Percentiles rank a stretch among this genome's conserved stretches.
phyloP scores from a whole-genome alignment of 2,329 filamentous ascomycete species.

The Cadophora sp. region DNA sequence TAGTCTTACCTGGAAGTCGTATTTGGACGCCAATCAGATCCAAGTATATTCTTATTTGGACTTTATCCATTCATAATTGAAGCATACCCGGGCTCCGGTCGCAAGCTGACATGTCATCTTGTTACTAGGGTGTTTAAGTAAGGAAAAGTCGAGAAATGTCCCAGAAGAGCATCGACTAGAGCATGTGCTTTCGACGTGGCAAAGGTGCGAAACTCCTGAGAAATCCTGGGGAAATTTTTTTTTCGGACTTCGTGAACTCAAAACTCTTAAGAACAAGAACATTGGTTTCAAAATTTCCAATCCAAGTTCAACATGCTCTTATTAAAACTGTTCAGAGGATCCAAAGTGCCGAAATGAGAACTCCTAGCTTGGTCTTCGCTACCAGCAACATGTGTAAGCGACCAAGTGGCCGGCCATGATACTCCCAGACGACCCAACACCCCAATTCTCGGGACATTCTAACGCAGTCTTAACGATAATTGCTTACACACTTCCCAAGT shows the following conservation, averaged over 20 bases:
- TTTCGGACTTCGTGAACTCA: too few relatives aligned
- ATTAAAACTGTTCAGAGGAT: too few relatives aligned
- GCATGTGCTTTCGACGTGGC: neutral
- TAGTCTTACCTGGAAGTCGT: neutral
- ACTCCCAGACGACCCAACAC: neutral
- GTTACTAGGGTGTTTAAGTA: neutral
- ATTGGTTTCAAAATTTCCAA: too few relatives aligned
- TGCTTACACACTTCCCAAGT: neutral
- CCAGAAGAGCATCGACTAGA: too few relatives aligned
- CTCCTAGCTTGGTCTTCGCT: too few relatives aligned
- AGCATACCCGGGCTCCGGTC: neutral
- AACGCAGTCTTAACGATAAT: neutral
- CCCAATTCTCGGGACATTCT: neutral
- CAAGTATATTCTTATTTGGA: neutral
- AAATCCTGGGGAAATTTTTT: too few relatives aligned
- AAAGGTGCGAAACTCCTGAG: too few relatives aligned
- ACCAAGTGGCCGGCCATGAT: neutral
- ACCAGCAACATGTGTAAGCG: too few relatives aligned
- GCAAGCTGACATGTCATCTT: neutral
- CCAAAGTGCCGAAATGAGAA: too few relatives aligned
- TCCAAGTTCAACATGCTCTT: too few relatives aligned
- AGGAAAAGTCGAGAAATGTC: neutral
- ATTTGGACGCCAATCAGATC: neutral
- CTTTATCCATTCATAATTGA: neutral
- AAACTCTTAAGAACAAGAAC: too few relatives aligned